Evolutionary conservation across 805 yeast genomes (phyloP), one percentile per base, ranked within the genome.

Genomic region (Metschnikowia henanensis): DNA sequence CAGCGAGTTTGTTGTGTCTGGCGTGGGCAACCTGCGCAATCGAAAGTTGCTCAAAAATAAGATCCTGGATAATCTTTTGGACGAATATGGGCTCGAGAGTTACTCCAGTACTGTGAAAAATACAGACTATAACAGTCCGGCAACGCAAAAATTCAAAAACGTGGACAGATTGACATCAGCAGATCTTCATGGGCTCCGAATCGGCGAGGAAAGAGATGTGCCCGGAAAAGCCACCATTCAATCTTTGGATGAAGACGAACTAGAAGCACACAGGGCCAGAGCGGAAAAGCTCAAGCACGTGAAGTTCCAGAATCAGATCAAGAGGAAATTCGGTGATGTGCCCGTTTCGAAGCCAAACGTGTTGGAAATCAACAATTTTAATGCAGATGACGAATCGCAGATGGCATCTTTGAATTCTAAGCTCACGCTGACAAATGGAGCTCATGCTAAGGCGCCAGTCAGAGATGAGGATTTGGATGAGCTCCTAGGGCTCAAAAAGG

Each of bases 31-130:
- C 38, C 49, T 37, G 39, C 59, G 57, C 40, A 61, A 51, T 20
- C 48, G 75, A 6, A 65, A 63, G 44, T 39, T 68, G 37, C 62
- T 68, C 29, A 53, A 47, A 10, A 56, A 58, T 29, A 62, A 62
- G 37, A 41, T 66, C 37, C 53, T 64, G 15, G 67, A 61, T 23
- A 60, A 66, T 37, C 57, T 68, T 23, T 51, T 69, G 20, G 66
- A 65, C 28, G 75, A 71, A 39, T 71, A 71, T 49, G 75, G 75
- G 1, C 42, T 71, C 13, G 60, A 51, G 3, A 57, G 60, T 45
- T 67, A 66, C 46, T 36, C 49, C 7, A 61, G 65, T 10, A 60
- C 68, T 1, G 57, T 61, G 2, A 59, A 57, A 26, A 47, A 53
- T 17, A 55, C 58, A 26, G 72, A 68, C 49, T 64, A 64, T 48